Evolutionary conservation across 352 stramenopile species (phyloP), one percentile per base, ranked within the genome.

Genomic region (Globisporangium mamillatum): DNA sequence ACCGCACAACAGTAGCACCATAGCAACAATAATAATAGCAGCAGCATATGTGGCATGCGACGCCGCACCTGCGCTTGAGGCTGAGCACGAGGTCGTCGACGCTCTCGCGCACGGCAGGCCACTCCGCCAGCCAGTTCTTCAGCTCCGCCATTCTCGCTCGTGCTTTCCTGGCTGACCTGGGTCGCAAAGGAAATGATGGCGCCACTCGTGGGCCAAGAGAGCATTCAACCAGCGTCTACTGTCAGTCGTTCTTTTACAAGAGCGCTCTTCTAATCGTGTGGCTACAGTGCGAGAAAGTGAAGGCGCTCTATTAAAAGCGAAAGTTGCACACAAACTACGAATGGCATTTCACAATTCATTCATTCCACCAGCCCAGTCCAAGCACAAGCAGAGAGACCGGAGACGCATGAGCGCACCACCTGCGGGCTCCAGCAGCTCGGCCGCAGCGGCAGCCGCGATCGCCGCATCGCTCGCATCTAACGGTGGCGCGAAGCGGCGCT

Each of bases 31-130:
- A 66, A 22, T n/a, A 32, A 46, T 7, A 48, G 4, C 44, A 50
- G 16, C 44, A 52, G 44, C 18, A n/a, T 0, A 18, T 5, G 41
- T 9, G 4, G 41, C 8, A 22, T 6, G 10, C 18, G 6, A 34
- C 0, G n/a, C 6, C 75, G 1, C 54, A 89, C 78, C 84, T 86
- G 60, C 88, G 81, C 77, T 95, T 94, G 34, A 95, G 82, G 67
- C 82, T 84, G 54, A 95, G 75, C 62, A 95, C 76, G 24, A 95
- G 71, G 48, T 90, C 83, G 32, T 93, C 82, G 24, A 93, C 82
- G 29, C 82, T 75, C 6, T 79, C 78, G 66, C 75, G 80, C 58
- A 95, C 86, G n/a, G 69, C 75, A 1, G 88, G 88, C 84, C 88
- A 94, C 55, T 91, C 84, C 25, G 77, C 75, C 66, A 95, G 81